Base-by-base conservation (phyloP, 176 grass and related monocot genomes). In the Saccharum spontaneum region DNA sequence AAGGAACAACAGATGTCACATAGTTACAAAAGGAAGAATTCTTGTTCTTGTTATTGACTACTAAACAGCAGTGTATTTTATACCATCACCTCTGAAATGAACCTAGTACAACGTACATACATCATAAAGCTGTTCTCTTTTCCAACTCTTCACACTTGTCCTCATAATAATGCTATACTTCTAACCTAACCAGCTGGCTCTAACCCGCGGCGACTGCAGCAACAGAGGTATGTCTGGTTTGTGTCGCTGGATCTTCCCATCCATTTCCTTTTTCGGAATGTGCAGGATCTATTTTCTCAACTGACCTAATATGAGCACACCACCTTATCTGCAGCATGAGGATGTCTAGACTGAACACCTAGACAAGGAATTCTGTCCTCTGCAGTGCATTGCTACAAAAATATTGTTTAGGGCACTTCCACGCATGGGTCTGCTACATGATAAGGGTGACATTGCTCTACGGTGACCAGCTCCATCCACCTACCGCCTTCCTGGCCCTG, bases 401-500 rank as follows among this genome's bases (percentile, higher is more conserved):
- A 6, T 18, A 71, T 26, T 61, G 13, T 34, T 7, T 10, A 30
- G n/a, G 77, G 4, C 22, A 79, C 30, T 50, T 23, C 16, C 70
- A 23, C 14, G 20, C 79, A 83, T 64, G 33, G 54, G 39, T 40
- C 71, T 6, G 0, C 71, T 12, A 49, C 20, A 68, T 59, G 70
- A 76, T 69, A 69, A 22, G 69, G 17, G 9, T 4, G 10, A 4
- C 26, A 62, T 71, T n/a, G 28, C 30, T 83, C 67, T 8, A 57
- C 3, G 67, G 37, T 66, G 12, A 59, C n/a, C 28, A 14, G 41
- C 24, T 79, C 68, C 23, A 66, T 76, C 43, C 63, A 49, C 78
- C 68, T 93, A 90, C 87, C 85, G 82, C 71, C 87, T 99, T 78
- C 91, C 90, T 34, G 91, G 83, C 1, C 83, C 84, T 23, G 97